A percentile compares a stretch with the other conserved stretches of the same genome.
These are phyloP conservation scores for Mycena chlorophos DNA, from an alignment of 768 basidiomycete species.

Conservation along the genomic window DNA sequence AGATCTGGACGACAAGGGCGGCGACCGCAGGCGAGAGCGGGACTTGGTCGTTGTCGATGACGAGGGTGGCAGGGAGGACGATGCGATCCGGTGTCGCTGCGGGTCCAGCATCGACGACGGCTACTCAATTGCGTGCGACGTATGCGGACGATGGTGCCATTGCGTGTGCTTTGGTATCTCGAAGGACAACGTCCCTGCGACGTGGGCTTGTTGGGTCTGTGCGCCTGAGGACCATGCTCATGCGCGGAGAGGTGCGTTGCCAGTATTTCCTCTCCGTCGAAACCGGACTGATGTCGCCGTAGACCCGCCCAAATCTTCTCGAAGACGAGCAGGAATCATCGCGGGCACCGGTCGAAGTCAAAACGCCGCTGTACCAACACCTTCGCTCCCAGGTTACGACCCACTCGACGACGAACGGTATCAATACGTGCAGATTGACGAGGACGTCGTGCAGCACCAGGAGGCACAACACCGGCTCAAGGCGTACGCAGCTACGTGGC, in stretches of 20 bases:
- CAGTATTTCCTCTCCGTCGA: constrained; percentile 15
- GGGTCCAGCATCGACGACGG: constrained; percentile 75
- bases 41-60: no score
- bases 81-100: constrained; percentile 73
- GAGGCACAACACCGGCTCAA: constrained; percentile 51
- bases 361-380: constrained; percentile 22
- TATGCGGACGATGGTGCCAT: constrained; percentile 83
- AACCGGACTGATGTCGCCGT: background rate
- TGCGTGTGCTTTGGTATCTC: constrained; percentile 72
- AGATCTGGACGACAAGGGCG: background rate
- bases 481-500: constrained; percentile 64
- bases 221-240: constrained; percentile 34
- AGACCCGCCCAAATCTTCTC: background rate
- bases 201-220: constrained; percentile 77
- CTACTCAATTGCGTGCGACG: constrained; percentile 83
- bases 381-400: constrained; percentile 21
- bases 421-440: constrained; percentile 46
- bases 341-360: constrained; percentile 17
- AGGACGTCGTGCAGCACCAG: constrained; percentile 45
- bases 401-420: constrained; percentile 46
- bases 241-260: background rate
- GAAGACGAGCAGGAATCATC: constrained; percentile 30
- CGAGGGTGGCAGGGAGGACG: constrained; percentile 28
- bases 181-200: constrained; percentile 62
- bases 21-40: background rate